Conservation (phyloP, 371 early-diverging fungal genomes). For the Mucor plumbeus region DNA sequence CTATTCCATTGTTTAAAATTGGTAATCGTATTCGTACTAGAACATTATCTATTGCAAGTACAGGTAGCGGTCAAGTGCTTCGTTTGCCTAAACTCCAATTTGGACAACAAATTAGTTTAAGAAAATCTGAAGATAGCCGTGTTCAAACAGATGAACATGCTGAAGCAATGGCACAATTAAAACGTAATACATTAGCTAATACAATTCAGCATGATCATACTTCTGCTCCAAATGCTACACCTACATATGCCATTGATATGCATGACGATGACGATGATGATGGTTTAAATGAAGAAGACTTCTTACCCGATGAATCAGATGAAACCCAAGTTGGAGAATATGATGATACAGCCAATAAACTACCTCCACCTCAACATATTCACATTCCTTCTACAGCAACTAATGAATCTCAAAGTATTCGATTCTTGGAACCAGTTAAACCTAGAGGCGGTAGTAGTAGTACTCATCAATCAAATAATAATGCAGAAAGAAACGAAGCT, state of each 20-base stretch:
- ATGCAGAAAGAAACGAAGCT: constrained; percentile 43
- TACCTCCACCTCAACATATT: neutral
- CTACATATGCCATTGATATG: constrained; percentile 29
- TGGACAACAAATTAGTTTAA: constrained; percentile 32
- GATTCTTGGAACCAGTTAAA: constrained; percentile 55
- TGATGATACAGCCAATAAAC: neutral
- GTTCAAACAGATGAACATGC: constrained; percentile 7
- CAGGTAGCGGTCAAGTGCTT: constrained; percentile 42
- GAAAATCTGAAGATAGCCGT: constrained; percentile 22
- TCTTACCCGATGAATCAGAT: constrained; percentile 48
- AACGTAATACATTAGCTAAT: constrained; percentile 47
- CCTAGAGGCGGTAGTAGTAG: constrained; percentile 36
- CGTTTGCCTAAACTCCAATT: constrained; percentile 51
- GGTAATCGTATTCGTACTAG: constrained; percentile 59
- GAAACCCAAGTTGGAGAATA: constrained; percentile 25
- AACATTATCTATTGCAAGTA: constrained; percentile 53
- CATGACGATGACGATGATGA: constrained; percentile 29
- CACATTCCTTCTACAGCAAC: neutral
- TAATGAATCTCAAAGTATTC: constrained; percentile 44
- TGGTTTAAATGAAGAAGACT: constrained; percentile 48
- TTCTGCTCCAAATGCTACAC: constrained; percentile 1
- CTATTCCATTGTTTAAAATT: constrained; percentile 77
- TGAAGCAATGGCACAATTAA: constrained; percentile 41
- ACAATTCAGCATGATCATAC: constrained; percentile 33
- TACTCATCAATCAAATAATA: constrained; percentile 8